These are phyloP conservation scores for Aspergillus sojae DNA, from an alignment of 2,329 filamentous ascomycete species.

Conservation along the genomic window DNA sequence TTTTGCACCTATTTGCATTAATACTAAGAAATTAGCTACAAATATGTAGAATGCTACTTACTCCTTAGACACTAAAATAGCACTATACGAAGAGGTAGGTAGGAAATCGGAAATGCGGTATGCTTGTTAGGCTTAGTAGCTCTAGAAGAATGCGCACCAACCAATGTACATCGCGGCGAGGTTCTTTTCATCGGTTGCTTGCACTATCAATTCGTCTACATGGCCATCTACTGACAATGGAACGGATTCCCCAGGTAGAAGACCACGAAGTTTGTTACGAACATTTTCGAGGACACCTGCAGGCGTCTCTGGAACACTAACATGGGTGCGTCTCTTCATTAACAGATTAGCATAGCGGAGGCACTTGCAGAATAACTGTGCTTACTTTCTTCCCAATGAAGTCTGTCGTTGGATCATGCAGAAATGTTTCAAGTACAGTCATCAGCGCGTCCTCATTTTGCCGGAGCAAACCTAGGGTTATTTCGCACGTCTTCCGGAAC, in stretches of 20 bases:
- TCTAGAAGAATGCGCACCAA: constrained; percentile 73
- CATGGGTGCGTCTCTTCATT: constrained; percentile 52
- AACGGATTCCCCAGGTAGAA: constrained; percentile 84
- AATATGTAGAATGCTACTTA: background rate
- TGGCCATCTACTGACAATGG: constrained; percentile 94
- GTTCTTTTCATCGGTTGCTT: constrained; percentile 79
- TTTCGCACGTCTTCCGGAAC: constrained; percentile 86
- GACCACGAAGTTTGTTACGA: constrained; percentile 78
- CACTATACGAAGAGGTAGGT: background rate
- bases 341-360: constrained; percentile 3
- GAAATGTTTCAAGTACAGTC: constrained; percentile 94
- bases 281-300: constrained; percentile 88
- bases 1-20: too few relatives aligned
- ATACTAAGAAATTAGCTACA: too few relatives aligned
- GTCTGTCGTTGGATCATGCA: constrained; percentile 95
- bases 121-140: background rate
- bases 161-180: constrained; percentile 96
- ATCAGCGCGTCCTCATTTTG: constrained; percentile 96
- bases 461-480: constrained; percentile 79
- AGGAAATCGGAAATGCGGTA: background rate
- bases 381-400: constrained; percentile 72
- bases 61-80: background rate
- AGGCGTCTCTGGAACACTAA: constrained; percentile 64
- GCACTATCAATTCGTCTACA: constrained; percentile 90
- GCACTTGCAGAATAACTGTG: background rate